phyloP scores from a whole-genome alignment of 352 stramenopile species.

The Phytophthora fragariaefolia region DNA sequence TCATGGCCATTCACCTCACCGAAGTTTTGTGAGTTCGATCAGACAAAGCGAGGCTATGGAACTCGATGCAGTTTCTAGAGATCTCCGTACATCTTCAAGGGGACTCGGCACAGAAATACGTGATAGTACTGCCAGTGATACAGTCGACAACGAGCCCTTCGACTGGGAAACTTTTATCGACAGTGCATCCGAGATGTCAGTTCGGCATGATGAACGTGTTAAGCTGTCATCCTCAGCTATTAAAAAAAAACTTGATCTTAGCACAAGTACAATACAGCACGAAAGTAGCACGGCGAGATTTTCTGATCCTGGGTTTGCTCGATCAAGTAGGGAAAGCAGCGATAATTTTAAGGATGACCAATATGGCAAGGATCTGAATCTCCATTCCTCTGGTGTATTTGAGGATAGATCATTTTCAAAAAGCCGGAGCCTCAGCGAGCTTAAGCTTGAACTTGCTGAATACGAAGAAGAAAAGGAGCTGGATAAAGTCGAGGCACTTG shows the following conservation, averaged over 20 bases:
- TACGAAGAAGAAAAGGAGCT: slow-evolving; percentile 49
- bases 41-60: slow-evolving; percentile 28
- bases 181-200: slow-evolving; percentile 50
- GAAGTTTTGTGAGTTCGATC: slow-evolving; percentile 12
- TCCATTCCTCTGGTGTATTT: slow-evolving; percentile 1
- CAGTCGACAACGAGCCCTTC: slow-evolving; percentile 32
- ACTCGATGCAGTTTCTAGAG: slow-evolving; percentile 28
- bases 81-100: slow-evolving; percentile 27
- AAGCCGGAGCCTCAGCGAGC: slow-evolving; percentile 15
- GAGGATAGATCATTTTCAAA: slow-evolving; percentile 8
- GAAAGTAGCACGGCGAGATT: slow-evolving; percentile 21
- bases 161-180: slow-evolving; percentile 78
- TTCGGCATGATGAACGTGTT: slow-evolving; percentile 28
- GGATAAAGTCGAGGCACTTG: slow-evolving; percentile 17
- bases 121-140: slow-evolving; percentile 21
- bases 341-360: slow-evolving; percentile 18
- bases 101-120: slow-evolving; percentile 1
- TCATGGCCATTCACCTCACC: slow-evolving; percentile 1
- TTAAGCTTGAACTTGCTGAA: slow-evolving; percentile 25
- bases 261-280: slow-evolving; percentile 34
- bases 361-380: neutral
- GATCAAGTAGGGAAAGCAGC: neutral
- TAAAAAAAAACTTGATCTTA: slow-evolving; percentile 22
- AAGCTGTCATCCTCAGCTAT: slow-evolving; percentile 12
- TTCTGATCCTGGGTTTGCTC: slow-evolving; percentile 5